phyloP scores from a whole-genome alignment of 371 early-diverging fungal genomes.

The Rhizopus microsporus region DNA sequence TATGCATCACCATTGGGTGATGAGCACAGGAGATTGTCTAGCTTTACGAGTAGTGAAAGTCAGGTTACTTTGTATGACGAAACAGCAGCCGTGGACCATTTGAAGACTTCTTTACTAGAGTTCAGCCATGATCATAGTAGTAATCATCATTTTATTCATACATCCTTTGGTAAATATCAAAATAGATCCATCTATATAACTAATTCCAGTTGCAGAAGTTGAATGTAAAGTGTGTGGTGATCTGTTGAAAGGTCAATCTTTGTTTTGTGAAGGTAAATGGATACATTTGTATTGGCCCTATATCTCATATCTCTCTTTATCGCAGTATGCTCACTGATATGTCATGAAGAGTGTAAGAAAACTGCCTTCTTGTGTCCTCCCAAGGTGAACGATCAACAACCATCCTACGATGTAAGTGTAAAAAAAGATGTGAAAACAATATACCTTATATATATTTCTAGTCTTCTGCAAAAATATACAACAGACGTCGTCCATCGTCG shows the following conservation, averaged over 20 bases:
- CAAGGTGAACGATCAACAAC: slow-evolving; percentile 33
- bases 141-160: slow-evolving; percentile 9
- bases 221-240: slow-evolving; percentile 18
- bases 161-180: slow-evolving; percentile 8
- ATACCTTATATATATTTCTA: background rate
- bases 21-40: background rate
- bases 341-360: slow-evolving; percentile 37
- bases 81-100: background rate
- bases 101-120: background rate
- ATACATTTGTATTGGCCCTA: background rate
- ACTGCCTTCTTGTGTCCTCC: slow-evolving; percentile 29
- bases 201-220: slow-evolving; percentile 1
- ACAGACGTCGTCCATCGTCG: slow-evolving; percentile 7
- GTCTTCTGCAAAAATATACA: slow-evolving; percentile 35
- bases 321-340: slow-evolving; percentile 36
- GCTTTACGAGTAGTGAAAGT: slow-evolving; percentile 10
- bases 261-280: slow-evolving; percentile 20
- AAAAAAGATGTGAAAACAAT: background rate
- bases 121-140: slow-evolving; percentile 1
- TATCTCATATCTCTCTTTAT: background rate
- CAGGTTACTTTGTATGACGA: slow-evolving; percentile 19
- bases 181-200: background rate
- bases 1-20: background rate
- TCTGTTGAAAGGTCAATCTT: slow-evolving; percentile 4
- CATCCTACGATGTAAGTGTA: slow-evolving; percentile 38